A percentile compares a stretch with the other conserved stretches of the same genome.
Evolutionary conservation across 805 yeast genomes (phyloP).

Genomic region (Metschnikowia amazonensis): DNA sequence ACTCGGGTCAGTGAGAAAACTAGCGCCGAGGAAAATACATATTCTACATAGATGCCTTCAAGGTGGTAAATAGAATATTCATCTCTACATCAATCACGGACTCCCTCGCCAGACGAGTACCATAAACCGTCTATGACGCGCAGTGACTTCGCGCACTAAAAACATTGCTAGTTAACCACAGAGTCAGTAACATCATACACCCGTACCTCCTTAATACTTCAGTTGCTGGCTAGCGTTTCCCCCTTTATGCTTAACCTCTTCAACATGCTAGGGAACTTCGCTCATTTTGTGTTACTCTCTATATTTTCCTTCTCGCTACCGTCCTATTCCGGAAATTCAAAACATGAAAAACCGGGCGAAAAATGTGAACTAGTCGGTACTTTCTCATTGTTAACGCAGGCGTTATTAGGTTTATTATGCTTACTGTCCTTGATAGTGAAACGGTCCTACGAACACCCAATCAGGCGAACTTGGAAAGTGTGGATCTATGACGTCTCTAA

Average conservation of each 20-base stretch:
- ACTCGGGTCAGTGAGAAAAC: background rate
- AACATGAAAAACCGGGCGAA: constrained; percentile 21
- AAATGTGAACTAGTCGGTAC: constrained; percentile 67
- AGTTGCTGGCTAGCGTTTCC: background rate
- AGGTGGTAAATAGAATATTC: background rate
- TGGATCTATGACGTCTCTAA: constrained; percentile 91
- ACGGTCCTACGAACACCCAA: constrained; percentile 73
- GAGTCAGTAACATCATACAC: background rate
- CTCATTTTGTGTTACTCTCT: constrained; percentile 2
- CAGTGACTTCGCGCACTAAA: too few relatives aligned
- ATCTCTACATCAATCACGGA: too few relatives aligned
- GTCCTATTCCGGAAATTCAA: constrained; percentile 3
- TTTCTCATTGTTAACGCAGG: constrained; percentile 76
- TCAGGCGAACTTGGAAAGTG: constrained; percentile 76
- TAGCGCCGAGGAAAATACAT: background rate
- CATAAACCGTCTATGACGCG: too few relatives aligned
- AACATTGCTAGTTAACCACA: background rate
- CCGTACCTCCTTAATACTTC: background rate
- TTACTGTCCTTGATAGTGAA: constrained; percentile 70
- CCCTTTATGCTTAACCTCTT: background rate
- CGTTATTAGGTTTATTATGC: constrained; percentile 71
- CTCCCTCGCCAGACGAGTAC: too few relatives aligned
- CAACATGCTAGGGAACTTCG: constrained; percentile 5
- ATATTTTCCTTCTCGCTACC: constrained; percentile 13
- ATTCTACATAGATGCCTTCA: constrained; percentile 1